Evolutionary conservation across 1,139 yeast genomes (phyloP).

Genomic region (Saccharomyces hybrid): DNA sequence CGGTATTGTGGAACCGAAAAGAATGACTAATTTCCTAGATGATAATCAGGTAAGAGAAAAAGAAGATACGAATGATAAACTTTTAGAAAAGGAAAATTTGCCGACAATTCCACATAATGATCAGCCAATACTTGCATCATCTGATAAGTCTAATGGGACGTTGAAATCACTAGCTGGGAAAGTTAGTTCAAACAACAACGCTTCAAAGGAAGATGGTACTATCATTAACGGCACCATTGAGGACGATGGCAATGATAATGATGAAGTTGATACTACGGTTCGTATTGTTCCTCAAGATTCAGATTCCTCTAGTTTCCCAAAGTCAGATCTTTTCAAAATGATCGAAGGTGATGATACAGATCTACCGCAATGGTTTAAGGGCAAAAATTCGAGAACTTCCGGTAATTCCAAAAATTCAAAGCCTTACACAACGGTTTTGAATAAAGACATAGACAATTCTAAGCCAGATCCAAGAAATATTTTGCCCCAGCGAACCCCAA

Average conservation of each 20-base stretch:
- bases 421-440: slow-evolving; percentile 31
- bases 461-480: slow-evolving; percentile 29
- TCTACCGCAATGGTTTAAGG: slow-evolving; percentile 13
- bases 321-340: slow-evolving; percentile 21
- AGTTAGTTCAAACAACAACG: background rate
- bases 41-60: slow-evolving; percentile 7
- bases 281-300: slow-evolving; percentile 8
- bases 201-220: slow-evolving; percentile 2
- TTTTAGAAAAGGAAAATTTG: background rate
- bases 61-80: background rate
- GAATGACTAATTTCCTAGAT: slow-evolving; percentile 11
- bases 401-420: slow-evolving; percentile 13
- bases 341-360: slow-evolving; percentile 21
- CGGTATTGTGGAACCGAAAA: slow-evolving; percentile 7
- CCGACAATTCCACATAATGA: background rate
- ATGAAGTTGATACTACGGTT: slow-evolving; percentile 14
- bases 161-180: background rate
- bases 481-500: slow-evolving; percentile 21
- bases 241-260: slow-evolving; percentile 10
- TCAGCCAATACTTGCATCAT: background rate
- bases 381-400: background rate
- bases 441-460: slow-evolving; percentile 30
- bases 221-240: slow-evolving; percentile 8
- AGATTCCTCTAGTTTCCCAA: slow-evolving; percentile 22
- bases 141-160: background rate